Percentiles rank a stretch among this genome's conserved stretches.
phyloP scores from a whole-genome alignment of 148 eudicot genomes.

The Pharnaceum exiguum region DNA sequence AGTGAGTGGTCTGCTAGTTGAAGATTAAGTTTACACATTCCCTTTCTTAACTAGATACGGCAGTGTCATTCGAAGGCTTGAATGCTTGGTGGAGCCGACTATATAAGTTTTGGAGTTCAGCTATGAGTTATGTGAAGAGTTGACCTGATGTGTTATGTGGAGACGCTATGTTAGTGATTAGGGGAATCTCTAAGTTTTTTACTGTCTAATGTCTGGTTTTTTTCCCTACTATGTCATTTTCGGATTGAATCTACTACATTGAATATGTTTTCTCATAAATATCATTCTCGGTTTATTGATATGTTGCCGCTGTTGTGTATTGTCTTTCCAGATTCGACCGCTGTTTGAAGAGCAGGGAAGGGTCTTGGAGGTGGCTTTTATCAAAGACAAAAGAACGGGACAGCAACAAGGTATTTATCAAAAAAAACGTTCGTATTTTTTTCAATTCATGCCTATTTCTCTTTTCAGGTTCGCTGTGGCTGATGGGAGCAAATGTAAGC shows the following conservation, averaged over 20 bases:
- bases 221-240: not conserved
- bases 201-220: too few species aligned
- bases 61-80: too few species aligned
- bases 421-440: conserved; percentile 12
- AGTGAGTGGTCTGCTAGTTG: too few species aligned
- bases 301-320: conserved; percentile 4
- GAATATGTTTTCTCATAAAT: not conserved
- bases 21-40: too few species aligned
- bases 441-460: conserved; percentile 28
- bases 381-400: conserved; percentile 88
- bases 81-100: too few species aligned
- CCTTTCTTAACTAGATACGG: too few species aligned
- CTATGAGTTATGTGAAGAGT: too few species aligned
- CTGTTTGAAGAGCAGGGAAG: conserved; percentile 83
- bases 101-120: too few species aligned
- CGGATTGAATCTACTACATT: not conserved
- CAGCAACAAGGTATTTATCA: conserved; percentile 84
- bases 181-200: too few species aligned
- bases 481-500: conserved; percentile 71
- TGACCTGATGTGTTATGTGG: too few species aligned
- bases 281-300: not conserved
- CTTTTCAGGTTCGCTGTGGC: conserved; percentile 83
- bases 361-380: conserved; percentile 89
- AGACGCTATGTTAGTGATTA: too few species aligned
- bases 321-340: conserved; percentile 65